Percentiles rank a stretch among this genome's conserved stretches.
These are phyloP conservation scores for Aspergillus ochraceus DNA, from an alignment of 2,329 filamentous ascomycete species.

Conservation along the genomic window DNA sequence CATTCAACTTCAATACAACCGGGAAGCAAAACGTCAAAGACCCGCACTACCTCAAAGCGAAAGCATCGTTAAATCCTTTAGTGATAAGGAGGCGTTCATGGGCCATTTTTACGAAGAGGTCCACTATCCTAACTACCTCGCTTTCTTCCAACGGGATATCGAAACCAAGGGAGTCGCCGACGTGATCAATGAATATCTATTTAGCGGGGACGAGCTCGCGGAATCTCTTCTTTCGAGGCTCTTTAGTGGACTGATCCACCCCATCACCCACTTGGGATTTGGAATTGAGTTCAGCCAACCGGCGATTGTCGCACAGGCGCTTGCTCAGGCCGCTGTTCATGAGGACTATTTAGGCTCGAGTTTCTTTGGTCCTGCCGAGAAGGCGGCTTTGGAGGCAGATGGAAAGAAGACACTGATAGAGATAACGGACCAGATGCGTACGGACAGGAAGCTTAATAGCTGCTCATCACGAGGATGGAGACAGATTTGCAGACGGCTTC, in stretches of 20 bases:
- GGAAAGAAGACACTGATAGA: no score
- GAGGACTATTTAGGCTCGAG: constrained; percentile 18
- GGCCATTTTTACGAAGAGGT: background rate
- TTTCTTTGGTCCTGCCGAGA: no score
- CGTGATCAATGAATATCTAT: constrained; percentile 63
- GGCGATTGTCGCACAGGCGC: constrained; percentile 70
- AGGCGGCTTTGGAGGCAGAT: no score
- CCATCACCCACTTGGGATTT: constrained; percentile 77
- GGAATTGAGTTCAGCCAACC: constrained; percentile 76
- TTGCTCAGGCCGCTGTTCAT: constrained; percentile 73
- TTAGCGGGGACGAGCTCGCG: constrained; percentile 59
- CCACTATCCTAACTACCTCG: constrained; percentile 63
- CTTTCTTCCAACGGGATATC: constrained; percentile 69
- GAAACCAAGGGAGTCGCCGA: constrained; percentile 57
- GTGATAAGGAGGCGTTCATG: background rate
- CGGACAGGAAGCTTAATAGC: no score
- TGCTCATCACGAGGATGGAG: no score
- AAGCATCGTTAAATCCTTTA: background rate
- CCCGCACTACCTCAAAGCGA: background rate
- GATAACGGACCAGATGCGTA: no score
- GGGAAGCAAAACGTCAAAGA: background rate
- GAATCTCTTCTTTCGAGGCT: constrained; percentile 65
- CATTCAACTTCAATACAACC: background rate
- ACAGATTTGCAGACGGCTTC: no score
- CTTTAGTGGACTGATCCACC: constrained; percentile 64